These are phyloP conservation scores for Furcasterigmium furcatum DNA, from an alignment of 2,329 filamentous ascomycete species.

Conservation along the genomic window DNA sequence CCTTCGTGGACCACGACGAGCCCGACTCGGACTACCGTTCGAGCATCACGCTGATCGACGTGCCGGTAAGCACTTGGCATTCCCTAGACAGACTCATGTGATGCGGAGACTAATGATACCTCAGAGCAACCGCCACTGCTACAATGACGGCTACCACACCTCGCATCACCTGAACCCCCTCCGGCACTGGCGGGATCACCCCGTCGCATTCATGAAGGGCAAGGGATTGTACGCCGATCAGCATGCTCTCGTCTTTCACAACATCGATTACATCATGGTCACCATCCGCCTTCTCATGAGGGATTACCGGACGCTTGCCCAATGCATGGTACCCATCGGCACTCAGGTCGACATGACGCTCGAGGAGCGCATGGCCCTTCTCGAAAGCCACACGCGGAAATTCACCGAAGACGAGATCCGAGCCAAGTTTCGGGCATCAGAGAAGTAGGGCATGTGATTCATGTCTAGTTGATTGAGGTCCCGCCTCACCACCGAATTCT, in stretches of 20 bases:
- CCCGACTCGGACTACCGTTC: constrained; percentile 76
- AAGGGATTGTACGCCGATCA: constrained; percentile 65
- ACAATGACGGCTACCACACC: constrained; percentile 81
- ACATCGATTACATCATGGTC: constrained; percentile 79
- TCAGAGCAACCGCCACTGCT: constrained; percentile 73
- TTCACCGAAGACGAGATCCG: constrained; percentile 65
- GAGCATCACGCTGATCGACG: constrained; percentile 77
- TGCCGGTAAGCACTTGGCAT: constrained; percentile 71
- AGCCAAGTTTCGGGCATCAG: no score
- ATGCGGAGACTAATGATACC: constrained; percentile 8
- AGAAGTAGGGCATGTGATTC: no score
- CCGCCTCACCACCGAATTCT: no score
- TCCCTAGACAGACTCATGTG: constrained; percentile 7
- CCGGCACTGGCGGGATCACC: constrained; percentile 80
- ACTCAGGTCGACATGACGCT: constrained; percentile 65
- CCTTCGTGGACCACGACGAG: constrained; percentile 71
- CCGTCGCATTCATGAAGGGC: constrained; percentile 66
- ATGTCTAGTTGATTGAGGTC: no score
- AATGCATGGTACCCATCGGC: constrained; percentile 71
- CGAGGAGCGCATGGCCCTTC: constrained; percentile 59
- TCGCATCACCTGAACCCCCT: constrained; percentile 76
- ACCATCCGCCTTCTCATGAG: constrained; percentile 66
- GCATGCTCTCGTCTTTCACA: constrained; percentile 71
- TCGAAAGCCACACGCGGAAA: constrained; percentile 60
- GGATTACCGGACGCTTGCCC: constrained; percentile 68